Conservation (phyloP, 805 yeast genomes). For the Saccharomycopsis javanensis region DNA sequence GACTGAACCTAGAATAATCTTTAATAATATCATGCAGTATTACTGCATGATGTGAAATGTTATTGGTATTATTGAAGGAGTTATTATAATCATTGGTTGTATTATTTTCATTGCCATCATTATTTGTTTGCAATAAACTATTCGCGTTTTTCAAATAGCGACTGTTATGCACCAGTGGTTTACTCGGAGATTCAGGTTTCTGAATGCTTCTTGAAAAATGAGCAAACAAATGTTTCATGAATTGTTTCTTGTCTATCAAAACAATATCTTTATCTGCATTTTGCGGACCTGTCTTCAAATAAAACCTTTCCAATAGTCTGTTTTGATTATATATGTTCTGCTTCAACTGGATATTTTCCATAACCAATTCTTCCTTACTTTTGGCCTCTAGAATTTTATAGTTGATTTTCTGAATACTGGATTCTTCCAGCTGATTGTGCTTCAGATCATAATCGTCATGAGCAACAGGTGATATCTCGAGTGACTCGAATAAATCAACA, state of each 20-base stretch:
- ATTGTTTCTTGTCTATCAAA: slow-evolving; percentile 13
- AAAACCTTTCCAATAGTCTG: slow-evolving; percentile 3
- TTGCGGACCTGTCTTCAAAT: background rate
- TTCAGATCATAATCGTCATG: background rate
- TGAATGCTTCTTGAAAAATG: background rate
- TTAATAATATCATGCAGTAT: background rate
- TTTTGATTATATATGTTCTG: slow-evolving; percentile 7
- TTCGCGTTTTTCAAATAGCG: background rate
- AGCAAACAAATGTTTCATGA: slow-evolving; percentile 1
- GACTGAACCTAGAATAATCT: background rate
- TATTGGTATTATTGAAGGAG: background rate
- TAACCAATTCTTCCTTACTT: slow-evolving; percentile 14
- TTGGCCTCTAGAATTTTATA: slow-evolving; percentile 3
- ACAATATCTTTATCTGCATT: slow-evolving; percentile 6
- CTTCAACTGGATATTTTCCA: slow-evolving; percentile 16
- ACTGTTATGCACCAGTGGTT: background rate
- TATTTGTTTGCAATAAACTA: background rate
- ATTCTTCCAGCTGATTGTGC: background rate
- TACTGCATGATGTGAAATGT: background rate
- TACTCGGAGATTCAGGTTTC: background rate
- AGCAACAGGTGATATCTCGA: background rate
- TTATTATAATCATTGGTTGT: background rate
- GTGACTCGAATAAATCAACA: slow-evolving; percentile 6
- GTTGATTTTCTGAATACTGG: slow-evolving; percentile 2
- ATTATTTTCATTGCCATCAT: background rate